phyloP scores from a whole-genome alignment of 2,329 filamentous ascomycete species.

The Verticillium isaacii region DNA sequence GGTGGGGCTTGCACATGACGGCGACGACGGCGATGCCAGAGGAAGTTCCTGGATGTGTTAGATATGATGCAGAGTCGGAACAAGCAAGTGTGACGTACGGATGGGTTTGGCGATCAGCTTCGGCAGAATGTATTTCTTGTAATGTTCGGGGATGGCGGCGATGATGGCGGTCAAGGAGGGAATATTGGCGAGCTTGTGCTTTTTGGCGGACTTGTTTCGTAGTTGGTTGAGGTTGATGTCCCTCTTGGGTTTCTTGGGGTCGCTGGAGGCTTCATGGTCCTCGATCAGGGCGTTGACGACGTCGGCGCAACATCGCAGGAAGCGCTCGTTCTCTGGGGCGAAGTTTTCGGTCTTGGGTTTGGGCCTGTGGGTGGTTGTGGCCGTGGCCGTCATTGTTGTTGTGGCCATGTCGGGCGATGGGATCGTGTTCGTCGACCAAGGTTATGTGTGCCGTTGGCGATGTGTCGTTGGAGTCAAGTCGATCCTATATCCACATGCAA shows the following conservation, averaged over 20 bases:
- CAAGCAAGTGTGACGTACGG: conserved; percentile 43
- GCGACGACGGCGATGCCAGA: conserved; percentile 97
- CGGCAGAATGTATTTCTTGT: conserved; percentile 97
- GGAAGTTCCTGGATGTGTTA: conserved; percentile 63
- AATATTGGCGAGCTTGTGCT: conserved; percentile 82
- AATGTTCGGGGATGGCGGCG: conserved; percentile 96
- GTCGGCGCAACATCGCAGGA: conserved; percentile 89
- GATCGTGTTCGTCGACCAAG: neutral
- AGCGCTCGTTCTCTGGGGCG: conserved; percentile 89
- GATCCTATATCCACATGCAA: neutral
- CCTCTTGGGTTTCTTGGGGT: conserved; percentile 67
- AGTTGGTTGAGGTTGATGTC: conserved; percentile 92
- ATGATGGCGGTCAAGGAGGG: conserved; percentile 96
- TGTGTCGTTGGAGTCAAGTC: neutral
- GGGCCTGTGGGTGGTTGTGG: conserved; percentile 57
- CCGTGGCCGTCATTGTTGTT: conserved; percentile 60
- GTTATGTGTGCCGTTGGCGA: neutral
- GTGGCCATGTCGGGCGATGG: conserved; percentile 29
- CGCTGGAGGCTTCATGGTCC: conserved; percentile 78
- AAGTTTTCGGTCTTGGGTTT: conserved; percentile 72
- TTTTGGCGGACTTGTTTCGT: conserved; percentile 83
- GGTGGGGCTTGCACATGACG: conserved; percentile 98
- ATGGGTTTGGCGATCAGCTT: conserved; percentile 98
- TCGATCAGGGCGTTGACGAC: conserved; percentile 92
- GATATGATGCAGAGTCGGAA: neutral